Percentiles rank a stretch among this genome's conserved stretches.
These are phyloP conservation scores for Pichia insulana DNA, from an alignment of 805 yeast species.

Conservation along the genomic window DNA sequence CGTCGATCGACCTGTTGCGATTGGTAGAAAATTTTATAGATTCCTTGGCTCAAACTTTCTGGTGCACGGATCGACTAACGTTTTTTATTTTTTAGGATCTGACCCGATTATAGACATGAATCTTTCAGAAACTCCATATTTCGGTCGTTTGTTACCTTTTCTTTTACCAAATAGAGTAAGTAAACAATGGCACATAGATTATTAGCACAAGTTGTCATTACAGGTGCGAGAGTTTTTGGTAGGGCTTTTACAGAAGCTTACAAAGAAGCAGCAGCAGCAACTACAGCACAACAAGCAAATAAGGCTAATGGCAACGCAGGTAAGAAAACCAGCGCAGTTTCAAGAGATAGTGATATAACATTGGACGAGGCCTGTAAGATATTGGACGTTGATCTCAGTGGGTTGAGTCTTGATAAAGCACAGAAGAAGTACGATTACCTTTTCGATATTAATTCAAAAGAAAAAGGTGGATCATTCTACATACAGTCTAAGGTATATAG, in stretches of 20 bases:
- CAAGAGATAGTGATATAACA: conserved; percentile 68
- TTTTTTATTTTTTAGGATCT: neutral
- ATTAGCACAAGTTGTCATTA: conserved; percentile 77
- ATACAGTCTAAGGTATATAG: conserved; percentile 87
- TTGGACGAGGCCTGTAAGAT: conserved; percentile 89
- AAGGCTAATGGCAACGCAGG: conserved; percentile 19
- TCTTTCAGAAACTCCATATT: no score
- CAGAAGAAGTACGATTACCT: conserved; percentile 70
- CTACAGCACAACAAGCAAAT: conserved; percentile 54
- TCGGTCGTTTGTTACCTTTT: no score
- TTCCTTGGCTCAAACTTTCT: no score
- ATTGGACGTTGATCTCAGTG: conserved; percentile 61
- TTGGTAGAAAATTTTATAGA: no score
- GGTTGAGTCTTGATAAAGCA: conserved; percentile 47
- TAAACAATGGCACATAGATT: conserved; percentile 77
- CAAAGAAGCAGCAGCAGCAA: conserved; percentile 89
- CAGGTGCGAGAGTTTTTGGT: conserved; percentile 95
- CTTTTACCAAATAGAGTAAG: neutral
- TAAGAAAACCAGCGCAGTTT: conserved; percentile 33
- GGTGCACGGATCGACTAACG: neutral
- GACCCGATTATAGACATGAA: neutral
- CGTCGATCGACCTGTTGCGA: neutral
- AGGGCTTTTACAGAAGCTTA: conserved; percentile 95
- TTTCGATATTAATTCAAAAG: conserved; percentile 84
- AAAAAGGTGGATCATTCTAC: conserved; percentile 93